phyloP scores from a whole-genome alignment of 2,329 filamentous ascomycete species.

The Cordyceps fumosorosea region DNA sequence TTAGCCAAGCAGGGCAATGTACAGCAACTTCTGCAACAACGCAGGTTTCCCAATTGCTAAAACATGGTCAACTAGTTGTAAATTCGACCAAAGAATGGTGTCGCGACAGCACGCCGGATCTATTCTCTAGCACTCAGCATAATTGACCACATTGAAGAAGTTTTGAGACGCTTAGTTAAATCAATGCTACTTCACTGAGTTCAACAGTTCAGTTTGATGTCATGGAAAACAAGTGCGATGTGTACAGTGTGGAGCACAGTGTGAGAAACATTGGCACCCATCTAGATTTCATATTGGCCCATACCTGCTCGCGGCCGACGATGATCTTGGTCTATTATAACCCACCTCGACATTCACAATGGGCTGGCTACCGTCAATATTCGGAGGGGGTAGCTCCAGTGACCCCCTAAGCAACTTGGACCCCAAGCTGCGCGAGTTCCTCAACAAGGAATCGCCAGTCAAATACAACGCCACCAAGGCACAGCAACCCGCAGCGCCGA shows the following conservation, averaged over 20 bases:
- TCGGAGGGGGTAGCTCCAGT: slow-evolving; percentile 39
- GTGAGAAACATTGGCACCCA: slow-evolving; percentile 15
- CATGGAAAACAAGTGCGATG: too few relatives aligned
- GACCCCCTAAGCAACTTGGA: slow-evolving; percentile 70
- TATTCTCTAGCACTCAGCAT: not conserved
- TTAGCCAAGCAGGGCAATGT: not conserved
- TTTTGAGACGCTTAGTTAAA: not conserved
- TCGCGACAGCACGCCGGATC: not conserved
- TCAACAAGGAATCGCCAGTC: slow-evolving; percentile 73
- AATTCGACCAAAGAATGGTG: not conserved
- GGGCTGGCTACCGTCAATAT: slow-evolving; percentile 53
- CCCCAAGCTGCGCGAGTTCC: slow-evolving; percentile 74
- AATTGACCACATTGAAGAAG: not conserved
- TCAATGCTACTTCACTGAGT: not conserved
- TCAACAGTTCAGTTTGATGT: not conserved
- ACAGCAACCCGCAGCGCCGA: slow-evolving; percentile 16
- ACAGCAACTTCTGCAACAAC: not conserved
- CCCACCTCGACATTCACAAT: slow-evolving; percentile 29
- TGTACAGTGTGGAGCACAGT: slow-evolving; percentile 17
- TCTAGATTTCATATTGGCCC: slow-evolving; percentile 2
- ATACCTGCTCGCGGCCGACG: not conserved
- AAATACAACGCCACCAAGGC: slow-evolving; percentile 44
- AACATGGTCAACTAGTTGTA: not conserved
- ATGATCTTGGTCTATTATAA: not conserved
- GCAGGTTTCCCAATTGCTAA: not conserved